These are phyloP conservation scores for Micractinium sp. DNA, from an alignment of 139 green algal genomes.

Conservation along the genomic window DNA sequence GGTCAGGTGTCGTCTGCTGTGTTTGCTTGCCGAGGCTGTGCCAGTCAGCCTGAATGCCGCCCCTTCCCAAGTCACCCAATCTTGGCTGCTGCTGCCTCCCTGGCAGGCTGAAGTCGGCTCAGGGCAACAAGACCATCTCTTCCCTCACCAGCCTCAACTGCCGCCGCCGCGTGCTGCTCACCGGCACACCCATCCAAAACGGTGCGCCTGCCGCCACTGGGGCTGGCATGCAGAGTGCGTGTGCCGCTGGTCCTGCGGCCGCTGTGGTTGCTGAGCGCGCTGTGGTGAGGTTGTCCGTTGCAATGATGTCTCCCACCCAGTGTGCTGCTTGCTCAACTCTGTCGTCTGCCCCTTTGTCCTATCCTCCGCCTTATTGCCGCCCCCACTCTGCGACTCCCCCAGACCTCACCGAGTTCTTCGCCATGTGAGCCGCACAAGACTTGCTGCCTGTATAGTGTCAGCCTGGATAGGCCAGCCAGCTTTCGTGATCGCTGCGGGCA, in stretches of 20 bases:
- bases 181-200: slow-evolving; percentile 86
- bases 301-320: neutral
- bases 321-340: neutral
- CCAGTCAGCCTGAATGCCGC: neutral
- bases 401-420: slow-evolving; percentile 63
- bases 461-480: neutral
- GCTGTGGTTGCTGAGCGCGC: neutral
- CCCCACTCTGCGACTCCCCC: neutral
- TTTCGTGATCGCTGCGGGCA: neutral
- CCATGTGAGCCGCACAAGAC: slow-evolving; percentile 10
- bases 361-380: neutral
- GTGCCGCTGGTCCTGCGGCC: neutral
- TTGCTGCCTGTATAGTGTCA: neutral
- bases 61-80: too few relatives aligned
- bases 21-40: too few relatives aligned
- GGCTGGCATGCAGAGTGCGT: neutral
- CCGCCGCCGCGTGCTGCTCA: slow-evolving; percentile 79
- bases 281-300: neutral
- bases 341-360: neutral
- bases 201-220: slow-evolving; percentile 53
- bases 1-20: too few relatives aligned
- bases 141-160: slow-evolving; percentile 58
- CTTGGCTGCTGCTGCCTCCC: neutral
- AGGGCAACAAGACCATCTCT: slow-evolving; percentile 86
- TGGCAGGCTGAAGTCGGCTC: slow-evolving; percentile 73